Conservation (phyloP, 2,329 filamentous ascomycete genomes). For the Sporothrix variecibatus region DNA sequence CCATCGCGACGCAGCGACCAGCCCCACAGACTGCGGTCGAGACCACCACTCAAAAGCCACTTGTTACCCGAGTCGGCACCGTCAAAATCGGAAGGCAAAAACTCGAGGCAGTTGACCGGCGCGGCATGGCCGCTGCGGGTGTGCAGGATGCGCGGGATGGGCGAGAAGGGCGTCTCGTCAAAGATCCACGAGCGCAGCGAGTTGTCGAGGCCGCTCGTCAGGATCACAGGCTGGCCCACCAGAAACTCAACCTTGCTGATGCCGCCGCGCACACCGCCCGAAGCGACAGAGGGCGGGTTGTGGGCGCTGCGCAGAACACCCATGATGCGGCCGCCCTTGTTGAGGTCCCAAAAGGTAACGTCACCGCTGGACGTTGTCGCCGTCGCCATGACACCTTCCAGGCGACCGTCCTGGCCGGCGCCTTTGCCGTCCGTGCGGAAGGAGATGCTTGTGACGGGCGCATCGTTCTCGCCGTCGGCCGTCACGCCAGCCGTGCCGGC, state of each 20-base stretch:
- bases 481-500: constrained; percentile 52
- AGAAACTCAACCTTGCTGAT: constrained; percentile 89
- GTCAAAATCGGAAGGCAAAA: constrained; percentile 85
- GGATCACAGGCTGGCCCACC: constrained; percentile 80
- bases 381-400: constrained; percentile 92
- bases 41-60: constrained; percentile 88
- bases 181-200: constrained; percentile 96
- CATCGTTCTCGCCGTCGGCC: constrained; percentile 38
- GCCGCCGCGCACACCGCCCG: constrained; percentile 65
- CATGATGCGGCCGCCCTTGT: constrained; percentile 81
- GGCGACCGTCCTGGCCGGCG: constrained; percentile 81
- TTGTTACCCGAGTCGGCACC: constrained; percentile 87
- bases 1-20: constrained; percentile 94
- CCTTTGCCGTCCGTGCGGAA: constrained; percentile 90
- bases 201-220: constrained; percentile 92
- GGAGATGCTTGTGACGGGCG: constrained; percentile 76
- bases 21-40: constrained; percentile 90
- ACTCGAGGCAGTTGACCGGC: constrained; percentile 77
- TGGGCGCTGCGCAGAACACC: constrained; percentile 87
- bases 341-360: constrained; percentile 94
- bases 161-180: constrained; percentile 85
- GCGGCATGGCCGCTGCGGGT: constrained; percentile 85
- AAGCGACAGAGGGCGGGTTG: constrained; percentile 62
- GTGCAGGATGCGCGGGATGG: constrained; percentile 82
- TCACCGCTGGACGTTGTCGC: constrained; percentile 78